phyloP scores from a whole-genome alignment of 1,284 basidiomycete genomes.

The Pseudozyma tsukubaensis region DNA sequence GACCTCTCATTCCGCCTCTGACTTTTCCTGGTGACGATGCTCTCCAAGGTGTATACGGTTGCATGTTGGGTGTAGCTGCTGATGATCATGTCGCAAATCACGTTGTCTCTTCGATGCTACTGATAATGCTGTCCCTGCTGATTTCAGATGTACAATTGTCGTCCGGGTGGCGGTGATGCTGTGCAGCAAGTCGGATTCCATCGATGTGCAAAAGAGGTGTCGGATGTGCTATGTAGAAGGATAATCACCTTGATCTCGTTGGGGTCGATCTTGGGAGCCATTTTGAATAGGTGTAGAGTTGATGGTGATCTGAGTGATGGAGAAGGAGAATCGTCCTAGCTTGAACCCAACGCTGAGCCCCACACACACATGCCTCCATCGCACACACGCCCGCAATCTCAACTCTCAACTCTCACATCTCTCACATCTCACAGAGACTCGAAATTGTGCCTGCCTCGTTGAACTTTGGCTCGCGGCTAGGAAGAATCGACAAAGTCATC shows the following conservation, averaged over 20 bases:
- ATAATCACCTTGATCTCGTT: constrained; percentile 81
- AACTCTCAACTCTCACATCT: background rate
- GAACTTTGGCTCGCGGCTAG: background rate
- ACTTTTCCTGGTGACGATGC: too few species aligned
- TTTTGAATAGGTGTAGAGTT: constrained; percentile 50
- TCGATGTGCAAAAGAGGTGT: constrained; percentile 6
- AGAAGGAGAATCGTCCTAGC: constrained; percentile 8
- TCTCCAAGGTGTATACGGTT: too few species aligned
- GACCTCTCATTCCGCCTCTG: too few species aligned
- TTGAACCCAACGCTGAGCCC: constrained; percentile 7
- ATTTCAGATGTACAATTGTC: background rate
- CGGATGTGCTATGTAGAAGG: background rate
- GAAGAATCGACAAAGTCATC: background rate
- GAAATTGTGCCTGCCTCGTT: background rate
- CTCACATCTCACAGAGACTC: background rate
- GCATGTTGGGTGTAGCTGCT: too few species aligned
- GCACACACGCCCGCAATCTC: background rate
- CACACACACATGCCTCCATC: too few species aligned
- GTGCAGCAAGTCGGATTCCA: constrained; percentile 22
- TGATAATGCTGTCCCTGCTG: too few species aligned
- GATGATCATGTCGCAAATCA: constrained; percentile 6
- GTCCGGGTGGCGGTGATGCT: constrained; percentile 11
- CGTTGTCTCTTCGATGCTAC: background rate
- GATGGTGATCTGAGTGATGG: constrained; percentile 49
- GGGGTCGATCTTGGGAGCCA: constrained; percentile 75